A percentile compares a stretch with the other conserved stretches of the same genome.
phyloP scores from a whole-genome alignment of 1,284 basidiomycete genomes.

The Fereydounia khargensis region DNA sequence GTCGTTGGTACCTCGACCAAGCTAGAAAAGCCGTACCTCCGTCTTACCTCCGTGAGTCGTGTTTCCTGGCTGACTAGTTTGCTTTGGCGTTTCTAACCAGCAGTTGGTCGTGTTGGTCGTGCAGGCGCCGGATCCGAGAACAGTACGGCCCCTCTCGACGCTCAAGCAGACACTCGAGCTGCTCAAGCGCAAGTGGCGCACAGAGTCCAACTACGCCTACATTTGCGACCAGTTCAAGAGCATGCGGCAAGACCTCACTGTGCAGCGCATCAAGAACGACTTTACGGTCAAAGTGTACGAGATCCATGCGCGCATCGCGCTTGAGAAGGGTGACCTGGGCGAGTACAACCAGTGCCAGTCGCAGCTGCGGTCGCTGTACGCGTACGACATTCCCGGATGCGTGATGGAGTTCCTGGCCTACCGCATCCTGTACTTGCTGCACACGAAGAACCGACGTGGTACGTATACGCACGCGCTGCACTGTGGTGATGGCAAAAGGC shows the following conservation, averaged over 20 bases:
- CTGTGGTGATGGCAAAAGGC: no score
- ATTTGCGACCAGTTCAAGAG: conserved; percentile 98
- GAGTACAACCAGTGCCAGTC: conserved; percentile 99
- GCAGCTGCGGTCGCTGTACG: conserved; percentile 84
- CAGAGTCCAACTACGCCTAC: conserved; percentile 82
- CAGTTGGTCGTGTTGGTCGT: no score
- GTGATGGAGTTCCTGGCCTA: conserved; percentile 95
- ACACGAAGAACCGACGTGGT: conserved; percentile 93
- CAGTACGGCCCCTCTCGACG: conserved; percentile 83
- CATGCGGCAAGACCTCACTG: conserved; percentile 93
- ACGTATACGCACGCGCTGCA: conserved; percentile 52
- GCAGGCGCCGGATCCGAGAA: conserved; percentile 92
- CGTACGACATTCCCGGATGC: conserved; percentile 83
- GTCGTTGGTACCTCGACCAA: conserved; percentile 87
- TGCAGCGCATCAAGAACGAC: conserved; percentile 98
- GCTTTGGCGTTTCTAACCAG: conserved; percentile 57
- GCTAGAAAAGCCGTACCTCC: conserved; percentile 92
- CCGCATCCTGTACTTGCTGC: conserved; percentile 90
- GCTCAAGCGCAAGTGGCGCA: conserved; percentile 84
- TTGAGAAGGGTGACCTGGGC: conserved; percentile 94
- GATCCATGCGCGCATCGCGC: conserved; percentile 93
- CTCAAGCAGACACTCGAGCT: conserved; percentile 81
- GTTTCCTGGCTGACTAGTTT: conserved; percentile 59
- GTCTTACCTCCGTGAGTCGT: conserved; percentile 93
- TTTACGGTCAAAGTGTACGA: conserved; percentile 98